Base-by-base conservation (phyloP, 805 yeast genomes). In the Kregervanrija delftensis region DNA sequence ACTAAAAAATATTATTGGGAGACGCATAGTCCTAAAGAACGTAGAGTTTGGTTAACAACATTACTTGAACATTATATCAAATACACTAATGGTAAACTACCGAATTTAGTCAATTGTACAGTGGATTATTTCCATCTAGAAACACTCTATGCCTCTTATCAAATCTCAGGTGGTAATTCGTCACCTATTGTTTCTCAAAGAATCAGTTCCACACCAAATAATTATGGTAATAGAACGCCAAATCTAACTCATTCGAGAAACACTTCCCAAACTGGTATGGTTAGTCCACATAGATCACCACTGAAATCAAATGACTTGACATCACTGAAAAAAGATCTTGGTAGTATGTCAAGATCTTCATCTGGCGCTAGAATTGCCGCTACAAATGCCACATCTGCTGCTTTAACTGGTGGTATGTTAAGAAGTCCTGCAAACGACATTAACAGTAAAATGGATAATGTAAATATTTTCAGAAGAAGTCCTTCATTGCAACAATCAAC, bases 1-100 rank as follows among this genome's bases (percentile, higher is more conserved):
- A 84, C 84, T 35, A 90, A 89, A 58, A 78, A 73, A 39, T 91
- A 90, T 61, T 90, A 81, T 64, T 90, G 97, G 97, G 81, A 74
- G 49, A 79, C 86, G 1, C 67, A 71, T 44, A 63, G 78, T 0
- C 66, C 79, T 1, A 72, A 73, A 44, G 88, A 79, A 51, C 71
- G 83, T 48, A 69, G 73, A 9, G 80, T 76, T 3, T 83, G 83
- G 63, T 65, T 79, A 14, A 71, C 72, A 8, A 69, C 77, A 8
- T 49, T 82, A 6, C 58, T 81, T 8, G 72, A 76, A 40, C 68
- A 77, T 30, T 82, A 67, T 55, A 69, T 74, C 49, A 75, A 74
- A 51, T 77, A 77, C 45, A 77, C 77, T 16, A 70, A 71, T 37
- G 84, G 84, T 0, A 67, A 68, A 33, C 52, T 45, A 13, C 87